Evolutionary conservation across 225 moss, liverwort and hornwort genomes (phyloP).

Genomic region (Polytrichum formosum): DNA sequence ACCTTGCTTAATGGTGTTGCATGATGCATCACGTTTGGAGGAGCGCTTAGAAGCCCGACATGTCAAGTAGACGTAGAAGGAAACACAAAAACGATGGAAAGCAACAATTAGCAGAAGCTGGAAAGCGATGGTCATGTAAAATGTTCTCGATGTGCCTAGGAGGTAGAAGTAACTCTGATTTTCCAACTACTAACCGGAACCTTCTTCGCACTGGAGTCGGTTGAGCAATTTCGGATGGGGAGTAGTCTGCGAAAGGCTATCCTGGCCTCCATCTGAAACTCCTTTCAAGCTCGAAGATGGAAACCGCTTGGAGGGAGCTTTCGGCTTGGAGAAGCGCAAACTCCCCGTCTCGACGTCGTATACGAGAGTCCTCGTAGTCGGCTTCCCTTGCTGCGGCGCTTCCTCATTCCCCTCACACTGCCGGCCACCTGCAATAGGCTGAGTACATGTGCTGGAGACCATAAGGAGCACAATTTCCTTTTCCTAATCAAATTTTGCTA

Average conservation of each 20-base stretch:
- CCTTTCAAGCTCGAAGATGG: background rate
- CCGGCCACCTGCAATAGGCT: constrained; percentile 19
- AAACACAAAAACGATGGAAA: no score
- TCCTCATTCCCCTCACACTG: constrained; percentile 12
- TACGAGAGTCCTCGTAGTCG: constrained; percentile 22
- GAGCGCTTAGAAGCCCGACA: background rate
- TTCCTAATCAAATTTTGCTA: no score
- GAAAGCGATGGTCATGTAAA: no score
- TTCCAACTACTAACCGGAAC: constrained; percentile 21
- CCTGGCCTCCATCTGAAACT: background rate
- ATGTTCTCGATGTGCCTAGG: no score
- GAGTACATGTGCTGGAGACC: constrained; percentile 24
- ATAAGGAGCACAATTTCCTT: constrained; percentile 19
- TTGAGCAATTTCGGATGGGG: background rate
- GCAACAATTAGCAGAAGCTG: no score
- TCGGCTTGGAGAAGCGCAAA: constrained; percentile 32
- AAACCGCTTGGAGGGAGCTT: constrained; percentile 5
- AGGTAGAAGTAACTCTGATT: background rate
- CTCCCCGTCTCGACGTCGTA: constrained; percentile 42
- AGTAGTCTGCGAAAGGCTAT: no score
- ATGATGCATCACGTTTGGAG: background rate
- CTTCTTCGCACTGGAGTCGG: constrained; percentile 11
- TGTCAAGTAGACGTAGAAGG: no score
- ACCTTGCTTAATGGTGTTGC: background rate
- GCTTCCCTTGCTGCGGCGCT: constrained; percentile 10